phyloP scores from a whole-genome alignment of 257 asterid genomes.

The Scutellaria barbata region DNA sequence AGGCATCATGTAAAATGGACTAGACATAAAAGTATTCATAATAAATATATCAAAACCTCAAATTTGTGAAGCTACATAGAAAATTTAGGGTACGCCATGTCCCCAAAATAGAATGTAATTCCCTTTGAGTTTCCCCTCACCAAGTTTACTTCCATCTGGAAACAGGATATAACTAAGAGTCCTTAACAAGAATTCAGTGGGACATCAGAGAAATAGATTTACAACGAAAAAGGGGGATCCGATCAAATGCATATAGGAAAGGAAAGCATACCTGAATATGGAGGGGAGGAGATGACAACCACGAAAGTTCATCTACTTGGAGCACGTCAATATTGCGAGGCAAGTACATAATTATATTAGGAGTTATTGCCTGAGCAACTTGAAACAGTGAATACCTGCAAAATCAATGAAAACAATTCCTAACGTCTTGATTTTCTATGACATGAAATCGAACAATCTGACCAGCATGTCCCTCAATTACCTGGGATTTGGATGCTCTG shows the following conservation, averaged over 20 bases:
- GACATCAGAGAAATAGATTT: neutral
- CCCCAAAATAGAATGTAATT: conserved; percentile 66
- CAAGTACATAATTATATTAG: conserved; percentile 77
- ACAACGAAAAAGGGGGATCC: neutral
- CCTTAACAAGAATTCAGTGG: neutral
- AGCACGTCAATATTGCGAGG: conserved; percentile 70
- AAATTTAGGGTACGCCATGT: conserved; percentile 27
- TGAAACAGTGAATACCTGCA: conserved; percentile 75
- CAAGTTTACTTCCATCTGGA: conserved; percentile 70
- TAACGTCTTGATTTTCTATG: too few relatives aligned
- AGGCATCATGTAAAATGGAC: too few relatives aligned
- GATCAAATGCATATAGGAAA: neutral
- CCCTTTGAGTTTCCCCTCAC: conserved; percentile 60
- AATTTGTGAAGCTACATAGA: neutral
- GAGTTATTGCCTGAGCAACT: conserved; percentile 68
- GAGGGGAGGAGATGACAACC: conserved; percentile 86
- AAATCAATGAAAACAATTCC: too few relatives aligned
- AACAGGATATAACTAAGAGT: neutral
- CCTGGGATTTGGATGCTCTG: too few relatives aligned
- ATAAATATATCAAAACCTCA: too few relatives aligned
- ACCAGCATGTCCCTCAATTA: too few relatives aligned
- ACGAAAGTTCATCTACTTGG: conserved; percentile 71
- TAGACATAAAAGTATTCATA: too few relatives aligned
- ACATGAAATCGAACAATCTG: too few relatives aligned
- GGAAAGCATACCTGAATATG: conserved; percentile 52